A percentile compares a stretch with the other conserved stretches of the same genome.
Evolutionary conservation across 768 basidiomycete species (phyloP).

Genomic region (Tulasnella sp.): DNA sequence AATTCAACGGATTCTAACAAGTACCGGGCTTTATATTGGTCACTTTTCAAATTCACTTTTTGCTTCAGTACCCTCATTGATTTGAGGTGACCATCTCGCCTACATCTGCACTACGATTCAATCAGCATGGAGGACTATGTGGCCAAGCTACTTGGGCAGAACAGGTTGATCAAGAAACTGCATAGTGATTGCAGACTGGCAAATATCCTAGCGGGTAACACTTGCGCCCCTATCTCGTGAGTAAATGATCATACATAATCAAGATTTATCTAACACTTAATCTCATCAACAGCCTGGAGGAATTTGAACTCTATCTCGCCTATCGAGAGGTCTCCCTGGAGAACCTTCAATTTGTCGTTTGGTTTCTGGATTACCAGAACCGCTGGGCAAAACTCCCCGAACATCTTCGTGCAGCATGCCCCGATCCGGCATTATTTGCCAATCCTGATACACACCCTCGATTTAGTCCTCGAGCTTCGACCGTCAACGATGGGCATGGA

Average conservation of each 20-base stretch:
- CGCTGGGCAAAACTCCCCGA: constrained; percentile 26
- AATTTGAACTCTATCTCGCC: constrained; percentile 24
- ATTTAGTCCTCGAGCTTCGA: neutral
- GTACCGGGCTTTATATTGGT: too few species aligned
- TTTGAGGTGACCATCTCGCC: too few species aligned
- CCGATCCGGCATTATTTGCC: constrained; percentile 2
- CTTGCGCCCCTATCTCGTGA: constrained; percentile 31
- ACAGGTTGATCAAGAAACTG: too few species aligned
- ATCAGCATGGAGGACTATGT: too few species aligned
- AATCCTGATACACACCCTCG: neutral
- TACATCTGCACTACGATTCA: too few species aligned
- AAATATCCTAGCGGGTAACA: constrained; percentile 30
- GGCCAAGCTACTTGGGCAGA: too few species aligned
- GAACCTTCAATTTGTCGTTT: constrained; percentile 29
- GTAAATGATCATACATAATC: constrained; percentile 4
- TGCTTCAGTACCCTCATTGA: too few species aligned
- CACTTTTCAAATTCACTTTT: too few species aligned
- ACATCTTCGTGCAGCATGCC: neutral
- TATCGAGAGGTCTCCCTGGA: constrained; percentile 25
- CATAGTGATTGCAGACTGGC: constrained; percentile 20
- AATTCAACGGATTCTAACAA: too few species aligned
- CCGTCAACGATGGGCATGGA: neutral
- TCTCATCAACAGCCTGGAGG: constrained; percentile 22
- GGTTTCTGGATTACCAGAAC: constrained; percentile 30
- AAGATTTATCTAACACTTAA: neutral